These are phyloP conservation scores for Wallacemonas sp. DNA, from an alignment of 208 protist genomes.

Conservation along the genomic window DNA sequence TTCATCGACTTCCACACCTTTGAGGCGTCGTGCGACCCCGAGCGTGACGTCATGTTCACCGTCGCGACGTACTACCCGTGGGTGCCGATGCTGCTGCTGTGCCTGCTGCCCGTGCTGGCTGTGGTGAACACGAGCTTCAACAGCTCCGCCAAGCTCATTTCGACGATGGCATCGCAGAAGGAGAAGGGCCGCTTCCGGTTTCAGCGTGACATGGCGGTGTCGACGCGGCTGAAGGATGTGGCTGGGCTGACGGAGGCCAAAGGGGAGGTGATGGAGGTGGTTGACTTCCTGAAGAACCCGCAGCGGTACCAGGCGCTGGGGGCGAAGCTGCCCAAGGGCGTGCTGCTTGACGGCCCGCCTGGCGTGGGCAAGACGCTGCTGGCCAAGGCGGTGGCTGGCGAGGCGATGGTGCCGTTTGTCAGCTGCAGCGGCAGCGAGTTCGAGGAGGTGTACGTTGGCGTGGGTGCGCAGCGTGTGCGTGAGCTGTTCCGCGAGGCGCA, in stretches of 20 bases:
- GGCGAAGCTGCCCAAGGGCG: constrained; percentile 95
- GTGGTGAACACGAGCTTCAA: constrained; percentile 50
- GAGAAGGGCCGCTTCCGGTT: constrained; percentile 75
- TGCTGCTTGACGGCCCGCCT: constrained; percentile 95
- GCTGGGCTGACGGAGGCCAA: constrained; percentile 87
- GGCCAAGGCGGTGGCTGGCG: constrained; percentile 85
- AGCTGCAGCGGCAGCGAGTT: constrained; percentile 94
- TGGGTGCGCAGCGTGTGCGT: constrained; percentile 93
- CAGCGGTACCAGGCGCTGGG: constrained; percentile 93
- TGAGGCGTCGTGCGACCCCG: constrained; percentile 53
- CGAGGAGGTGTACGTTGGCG: constrained; percentile 97
- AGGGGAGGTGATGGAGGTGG: constrained; percentile 91
- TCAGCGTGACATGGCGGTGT: constrained; percentile 62
- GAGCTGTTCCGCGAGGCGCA: constrained; percentile 94
- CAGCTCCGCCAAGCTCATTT: constrained; percentile 32
- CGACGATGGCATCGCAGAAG: constrained; percentile 25
- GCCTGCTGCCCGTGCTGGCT: constrained; percentile 62
- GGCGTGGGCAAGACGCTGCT: constrained; percentile 96
- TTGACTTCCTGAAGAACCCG: constrained; percentile 95
- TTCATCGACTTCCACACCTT: constrained; percentile 77
- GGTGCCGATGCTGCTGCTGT: constrained; percentile 78
- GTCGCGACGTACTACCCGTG: constrained; percentile 70
- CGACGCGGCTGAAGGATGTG: constrained; percentile 74
- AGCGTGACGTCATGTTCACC: constrained; percentile 60
- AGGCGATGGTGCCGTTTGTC: constrained; percentile 95